Evolutionary conservation across 768 basidiomycete genomes (phyloP), one percentile per base, ranked within the genome.

Genomic region (Tylopilus rubrobrunneus): DNA sequence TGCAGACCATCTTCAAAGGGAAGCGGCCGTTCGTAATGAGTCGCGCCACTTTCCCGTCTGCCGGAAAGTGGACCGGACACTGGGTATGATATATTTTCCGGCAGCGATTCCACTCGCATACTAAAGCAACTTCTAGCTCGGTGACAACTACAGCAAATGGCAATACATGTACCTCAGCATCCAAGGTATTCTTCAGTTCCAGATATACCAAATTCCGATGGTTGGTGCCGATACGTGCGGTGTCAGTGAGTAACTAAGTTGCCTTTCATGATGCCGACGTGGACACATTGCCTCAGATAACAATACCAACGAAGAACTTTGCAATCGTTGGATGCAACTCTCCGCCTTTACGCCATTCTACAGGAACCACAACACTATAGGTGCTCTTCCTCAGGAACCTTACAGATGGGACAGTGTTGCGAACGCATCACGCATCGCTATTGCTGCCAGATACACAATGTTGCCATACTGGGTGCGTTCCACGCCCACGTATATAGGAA

Each of bases 291-390:
- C 7, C 33, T 7, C 45, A 66, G 64, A 53, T 56, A 80, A 74
- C 3, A 89, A 91, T 66, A 84, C 85, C 7, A 81, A 89, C 59
- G 89, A 92, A 67, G 88, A 91, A 65, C 76, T 92, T 10, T 88
- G 87, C 69, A 85, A 84, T 56, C 79, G 90, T 15, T 92, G 90
- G 90, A 90, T 89, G 88, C 84, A 86, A 66, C 77, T 91, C n/a
- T 77, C 86, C 4, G 89, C 89, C 1, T 92, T 92, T 66, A 78
- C 79, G 27, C 89, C 89, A 7, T 92, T 92, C 75, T 90, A 82
- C 67, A 76, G 89, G 48, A 92, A 92, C 66, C 90, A 92, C 66
- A 88, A 88, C 56, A 68, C 75, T 29, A 73, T 73, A 49, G 81
- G 80, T 23, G 85, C 86, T 6, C 73, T 89, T 28, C 71, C 82